These are phyloP conservation scores for Hibiscus syriacus DNA, from an alignment of 345 rosid genomes.

Conservation along the genomic window DNA sequence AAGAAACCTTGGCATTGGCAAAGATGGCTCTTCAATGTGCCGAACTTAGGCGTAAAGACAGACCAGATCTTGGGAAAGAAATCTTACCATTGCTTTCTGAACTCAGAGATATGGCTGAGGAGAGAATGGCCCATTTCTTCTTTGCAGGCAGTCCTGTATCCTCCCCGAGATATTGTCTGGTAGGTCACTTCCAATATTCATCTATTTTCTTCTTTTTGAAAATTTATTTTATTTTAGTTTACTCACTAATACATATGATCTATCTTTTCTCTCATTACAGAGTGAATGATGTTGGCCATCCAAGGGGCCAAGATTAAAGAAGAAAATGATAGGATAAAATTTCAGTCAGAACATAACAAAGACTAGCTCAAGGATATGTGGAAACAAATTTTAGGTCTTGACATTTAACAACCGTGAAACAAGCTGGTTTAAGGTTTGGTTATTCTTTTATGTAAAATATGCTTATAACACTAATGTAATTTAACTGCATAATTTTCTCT, in stretches of 20 bases:
- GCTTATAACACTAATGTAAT: not conserved
- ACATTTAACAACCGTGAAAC: no score
- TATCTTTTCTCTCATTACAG: no score
- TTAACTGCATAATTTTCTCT: not conserved
- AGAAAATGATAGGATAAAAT: not conserved
- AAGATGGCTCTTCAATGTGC: constrained; percentile 62
- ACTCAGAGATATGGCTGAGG: no score
- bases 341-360: not conserved
- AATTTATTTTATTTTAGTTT: no score
- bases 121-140: no score
- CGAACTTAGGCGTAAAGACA: constrained; percentile 41
- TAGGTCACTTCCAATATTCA: no score
- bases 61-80: constrained; percentile 44
- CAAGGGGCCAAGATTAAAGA: no score
- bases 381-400: no score
- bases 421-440: not conserved
- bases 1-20: constrained; percentile 51
- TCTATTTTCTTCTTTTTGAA: no score
- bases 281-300: not conserved
- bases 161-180: no score
- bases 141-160: constrained; percentile 14
- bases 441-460: not conserved
- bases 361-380: no score
- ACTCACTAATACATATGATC: no score
- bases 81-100: constrained; percentile 56